Evolutionary conservation across 2,329 filamentous ascomycete genomes (phyloP).

Genomic region (Mollisiaceae sp.): DNA sequence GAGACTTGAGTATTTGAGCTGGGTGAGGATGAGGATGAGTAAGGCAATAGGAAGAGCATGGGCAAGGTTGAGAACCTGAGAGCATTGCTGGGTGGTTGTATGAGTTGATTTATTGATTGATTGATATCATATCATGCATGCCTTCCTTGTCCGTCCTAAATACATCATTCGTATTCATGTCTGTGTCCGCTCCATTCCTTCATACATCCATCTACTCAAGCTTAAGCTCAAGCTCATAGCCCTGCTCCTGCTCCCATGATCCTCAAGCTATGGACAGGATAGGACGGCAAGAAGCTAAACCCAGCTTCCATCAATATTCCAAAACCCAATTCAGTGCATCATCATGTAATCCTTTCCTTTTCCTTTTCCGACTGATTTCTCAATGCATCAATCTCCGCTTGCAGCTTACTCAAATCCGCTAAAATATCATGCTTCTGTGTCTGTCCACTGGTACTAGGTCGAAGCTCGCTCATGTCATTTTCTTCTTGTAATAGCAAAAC

Average conservation of each 20-base stretch:
- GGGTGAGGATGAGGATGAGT: no score
- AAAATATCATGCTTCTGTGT: constrained; percentile 60
- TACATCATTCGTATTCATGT: constrained; percentile 1
- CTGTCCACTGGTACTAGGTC: no score
- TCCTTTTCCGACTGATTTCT: constrained; percentile 48
- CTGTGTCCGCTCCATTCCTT: not conserved
- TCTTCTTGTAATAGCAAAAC: constrained; percentile 19
- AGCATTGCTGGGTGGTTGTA: not conserved
- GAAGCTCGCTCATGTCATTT: constrained; percentile 35
- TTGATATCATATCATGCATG: not conserved
- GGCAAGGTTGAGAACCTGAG: not conserved
- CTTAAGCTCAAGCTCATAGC: no score
- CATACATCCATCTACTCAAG: no score
- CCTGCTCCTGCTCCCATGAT: no score
- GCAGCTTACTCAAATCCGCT: constrained; percentile 72
- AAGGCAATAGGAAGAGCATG: no score
- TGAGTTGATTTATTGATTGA: not conserved
- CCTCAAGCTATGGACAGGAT: no score
- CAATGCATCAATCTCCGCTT: constrained; percentile 76
- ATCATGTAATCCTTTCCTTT: constrained; percentile 35
- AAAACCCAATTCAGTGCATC: not conserved
- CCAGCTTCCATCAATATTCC: no score
- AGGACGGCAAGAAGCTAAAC: no score
- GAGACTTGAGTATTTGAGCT: no score
- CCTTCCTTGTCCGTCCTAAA: not conserved